These are phyloP conservation scores for Penicillium sp. DNA, from an alignment of 2,329 filamentous ascomycete genomes.

Conservation along the genomic window DNA sequence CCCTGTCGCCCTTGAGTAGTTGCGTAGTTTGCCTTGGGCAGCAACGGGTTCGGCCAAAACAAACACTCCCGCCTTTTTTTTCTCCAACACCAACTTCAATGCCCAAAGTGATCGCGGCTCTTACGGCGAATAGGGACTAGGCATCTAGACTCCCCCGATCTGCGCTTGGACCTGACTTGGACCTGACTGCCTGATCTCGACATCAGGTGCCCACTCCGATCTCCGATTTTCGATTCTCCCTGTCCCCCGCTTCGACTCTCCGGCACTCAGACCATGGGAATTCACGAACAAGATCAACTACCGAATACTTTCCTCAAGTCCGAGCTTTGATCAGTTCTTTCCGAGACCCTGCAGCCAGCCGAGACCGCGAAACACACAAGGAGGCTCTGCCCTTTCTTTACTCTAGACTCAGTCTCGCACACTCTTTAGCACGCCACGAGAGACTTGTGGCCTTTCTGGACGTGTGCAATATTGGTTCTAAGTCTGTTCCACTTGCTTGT, in stretches of 20 bases:
- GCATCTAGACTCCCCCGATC: slow-evolving; percentile 10
- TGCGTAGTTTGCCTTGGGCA: slow-evolving; percentile 23
- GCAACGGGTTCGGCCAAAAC: slow-evolving; percentile 25
- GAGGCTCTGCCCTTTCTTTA: slow-evolving; percentile 6
- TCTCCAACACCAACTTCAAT: slow-evolving; percentile 14
- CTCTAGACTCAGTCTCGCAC: not conserved
- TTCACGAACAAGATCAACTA: slow-evolving; percentile 1
- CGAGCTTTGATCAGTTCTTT: slow-evolving; percentile 15
- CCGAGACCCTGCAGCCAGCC: slow-evolving; percentile 17
- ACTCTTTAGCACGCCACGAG: not conserved
- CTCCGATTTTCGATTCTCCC: slow-evolving; percentile 10
- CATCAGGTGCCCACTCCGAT: slow-evolving; percentile 28
- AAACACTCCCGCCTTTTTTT: slow-evolving; percentile 23
- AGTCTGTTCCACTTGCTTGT: not conserved
- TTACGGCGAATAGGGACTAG: slow-evolving; percentile 6
- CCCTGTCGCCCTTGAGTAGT: slow-evolving; percentile 1
- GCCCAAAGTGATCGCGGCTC: slow-evolving; percentile 6
- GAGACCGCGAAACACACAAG: slow-evolving; percentile 8
- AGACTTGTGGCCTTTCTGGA: not conserved
- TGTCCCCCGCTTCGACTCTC: not conserved
- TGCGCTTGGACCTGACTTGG: slow-evolving; percentile 29
- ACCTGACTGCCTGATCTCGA: slow-evolving; percentile 26
- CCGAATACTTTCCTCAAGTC: slow-evolving; percentile 7
- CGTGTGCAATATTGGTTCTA: not conserved
- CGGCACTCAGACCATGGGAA: slow-evolving; percentile 3